Conservation (phyloP, 805 yeast genomes). For the Metschnikowia dekortorum region DNA sequence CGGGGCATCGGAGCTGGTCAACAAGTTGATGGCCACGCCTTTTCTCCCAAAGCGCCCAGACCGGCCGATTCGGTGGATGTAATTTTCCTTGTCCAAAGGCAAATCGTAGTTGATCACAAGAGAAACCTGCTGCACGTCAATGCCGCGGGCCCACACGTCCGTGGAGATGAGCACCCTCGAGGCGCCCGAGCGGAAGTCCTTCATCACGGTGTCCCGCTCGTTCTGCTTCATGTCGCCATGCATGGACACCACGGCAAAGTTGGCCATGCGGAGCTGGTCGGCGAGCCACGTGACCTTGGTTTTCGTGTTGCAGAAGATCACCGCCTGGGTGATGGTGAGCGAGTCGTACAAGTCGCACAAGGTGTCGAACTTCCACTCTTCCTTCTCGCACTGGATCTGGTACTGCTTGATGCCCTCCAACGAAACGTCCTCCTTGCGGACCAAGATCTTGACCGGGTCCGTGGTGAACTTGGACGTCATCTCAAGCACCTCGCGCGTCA, state of each 20-base stretch:
- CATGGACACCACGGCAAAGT: conserved; percentile 92
- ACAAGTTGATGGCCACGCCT: conserved; percentile 95
- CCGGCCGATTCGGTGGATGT: conserved; percentile 96
- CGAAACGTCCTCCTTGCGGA: conserved; percentile 90
- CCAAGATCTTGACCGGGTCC: conserved; percentile 90
- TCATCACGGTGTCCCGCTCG: conserved; percentile 92
- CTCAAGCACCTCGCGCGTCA: conserved; percentile 87
- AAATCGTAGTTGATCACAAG: conserved; percentile 92
- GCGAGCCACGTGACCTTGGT: conserved; percentile 90
- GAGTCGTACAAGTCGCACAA: conserved; percentile 93
- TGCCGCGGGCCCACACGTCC: conserved; percentile 97
- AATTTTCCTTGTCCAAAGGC: conserved; percentile 90
- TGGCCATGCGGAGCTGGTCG: conserved; percentile 68
- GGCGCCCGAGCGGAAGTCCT: conserved; percentile 89
- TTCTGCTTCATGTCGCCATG: conserved; percentile 96
- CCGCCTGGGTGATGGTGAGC: conserved; percentile 93
- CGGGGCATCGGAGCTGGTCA: conserved; percentile 72
- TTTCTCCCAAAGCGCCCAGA: conserved; percentile 98
- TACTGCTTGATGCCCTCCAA: conserved; percentile 93
- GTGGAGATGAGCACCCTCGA: conserved; percentile 94
- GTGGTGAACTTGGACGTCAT: conserved; percentile 90
- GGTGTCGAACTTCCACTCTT: conserved; percentile 91
- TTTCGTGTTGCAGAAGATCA: conserved; percentile 96
- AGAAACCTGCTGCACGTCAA: conserved; percentile 97
- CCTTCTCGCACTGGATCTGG: conserved; percentile 85